These are phyloP conservation scores for Leishmania tarentolae DNA, from an alignment of 208 protist genomes.

Conservation along the genomic window DNA sequence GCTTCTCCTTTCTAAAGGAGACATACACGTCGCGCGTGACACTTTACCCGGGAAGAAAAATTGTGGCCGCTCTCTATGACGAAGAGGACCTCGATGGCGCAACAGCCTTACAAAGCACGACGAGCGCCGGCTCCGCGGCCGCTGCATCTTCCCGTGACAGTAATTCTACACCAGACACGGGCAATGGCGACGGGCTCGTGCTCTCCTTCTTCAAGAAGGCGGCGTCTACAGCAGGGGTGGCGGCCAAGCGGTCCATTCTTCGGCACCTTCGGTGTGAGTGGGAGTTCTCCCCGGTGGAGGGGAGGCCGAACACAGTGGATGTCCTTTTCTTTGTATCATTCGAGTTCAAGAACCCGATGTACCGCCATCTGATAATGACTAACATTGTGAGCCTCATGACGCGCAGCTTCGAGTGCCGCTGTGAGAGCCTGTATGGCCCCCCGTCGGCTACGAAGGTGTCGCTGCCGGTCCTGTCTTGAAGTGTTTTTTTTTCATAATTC, in stretches of 20 bases:
- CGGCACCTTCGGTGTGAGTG: slow-evolving; percentile 72
- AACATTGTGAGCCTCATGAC: slow-evolving; percentile 84
- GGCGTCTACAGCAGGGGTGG: slow-evolving; percentile 31
- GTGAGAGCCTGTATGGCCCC: slow-evolving; percentile 72
- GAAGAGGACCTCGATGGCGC: slow-evolving; percentile 17
- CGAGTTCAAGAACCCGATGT: slow-evolving; percentile 77
- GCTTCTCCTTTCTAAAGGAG: slow-evolving; percentile 80
- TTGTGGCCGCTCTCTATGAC: slow-evolving; percentile 63
- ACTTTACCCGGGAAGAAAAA: slow-evolving; percentile 47
- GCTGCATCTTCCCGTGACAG: not conserved
- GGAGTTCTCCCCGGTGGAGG: slow-evolving; percentile 57
- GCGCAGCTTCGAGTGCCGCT: slow-evolving; percentile 75
- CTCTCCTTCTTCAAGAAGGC: slow-evolving; percentile 44
- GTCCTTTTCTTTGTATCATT: slow-evolving; percentile 77
- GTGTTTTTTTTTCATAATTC: not conserved
- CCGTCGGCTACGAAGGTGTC: slow-evolving; percentile 46
- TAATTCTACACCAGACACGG: not conserved
- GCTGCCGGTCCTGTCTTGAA: slow-evolving; percentile 31
- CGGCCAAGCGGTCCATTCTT: slow-evolving; percentile 51
- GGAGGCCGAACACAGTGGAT: slow-evolving; percentile 54
- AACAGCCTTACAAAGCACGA: not conserved
- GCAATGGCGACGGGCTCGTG: slow-evolving; percentile 26
- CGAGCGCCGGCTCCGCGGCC: not conserved
- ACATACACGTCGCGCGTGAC: slow-evolving; percentile 76
- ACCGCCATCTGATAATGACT: slow-evolving; percentile 75